Evolutionary conservation across 2,329 filamentous ascomycete genomes (phyloP).

Genomic region (Penicillium sp.): DNA sequence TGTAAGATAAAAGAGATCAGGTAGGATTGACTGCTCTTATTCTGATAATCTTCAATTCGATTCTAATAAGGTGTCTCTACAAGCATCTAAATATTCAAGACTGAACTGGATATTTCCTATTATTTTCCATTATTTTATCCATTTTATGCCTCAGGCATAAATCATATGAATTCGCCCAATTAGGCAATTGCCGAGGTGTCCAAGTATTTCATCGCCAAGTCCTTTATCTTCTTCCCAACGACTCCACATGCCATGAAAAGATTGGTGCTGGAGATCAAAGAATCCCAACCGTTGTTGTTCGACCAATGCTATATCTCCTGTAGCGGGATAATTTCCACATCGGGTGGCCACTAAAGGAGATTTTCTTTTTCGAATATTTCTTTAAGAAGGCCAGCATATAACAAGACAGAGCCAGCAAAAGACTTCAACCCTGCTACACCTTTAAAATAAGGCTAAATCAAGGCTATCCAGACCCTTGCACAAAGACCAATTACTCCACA

Average conservation of each 20-base stretch:
- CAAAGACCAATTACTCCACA: not conserved
- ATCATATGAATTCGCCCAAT: not conserved
- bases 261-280: slow-evolving; percentile 2
- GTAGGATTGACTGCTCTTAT: too few species aligned
- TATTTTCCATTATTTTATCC: not conserved
- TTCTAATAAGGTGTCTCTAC: not conserved
- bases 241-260: not conserved
- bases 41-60: not conserved
- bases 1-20: too few species aligned
- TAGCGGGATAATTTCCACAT: not conserved
- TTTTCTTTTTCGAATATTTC: not conserved
- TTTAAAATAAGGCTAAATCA: not conserved
- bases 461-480: not conserved
- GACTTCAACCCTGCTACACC: not conserved
- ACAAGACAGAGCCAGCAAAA: not conserved
- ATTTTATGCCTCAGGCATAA: not conserved
- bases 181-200: slow-evolving; percentile 1
- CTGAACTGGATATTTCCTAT: not conserved
- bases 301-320: not conserved
- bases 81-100: not conserved
- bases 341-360: not conserved
- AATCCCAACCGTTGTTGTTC: slow-evolving; percentile 4
- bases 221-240: slow-evolving; percentile 1
- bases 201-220: not conserved
- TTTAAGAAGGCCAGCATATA: not conserved